phyloP scores from a whole-genome alignment of 371 early-diverging fungal species.

The Saksenaea vasiformis region DNA sequence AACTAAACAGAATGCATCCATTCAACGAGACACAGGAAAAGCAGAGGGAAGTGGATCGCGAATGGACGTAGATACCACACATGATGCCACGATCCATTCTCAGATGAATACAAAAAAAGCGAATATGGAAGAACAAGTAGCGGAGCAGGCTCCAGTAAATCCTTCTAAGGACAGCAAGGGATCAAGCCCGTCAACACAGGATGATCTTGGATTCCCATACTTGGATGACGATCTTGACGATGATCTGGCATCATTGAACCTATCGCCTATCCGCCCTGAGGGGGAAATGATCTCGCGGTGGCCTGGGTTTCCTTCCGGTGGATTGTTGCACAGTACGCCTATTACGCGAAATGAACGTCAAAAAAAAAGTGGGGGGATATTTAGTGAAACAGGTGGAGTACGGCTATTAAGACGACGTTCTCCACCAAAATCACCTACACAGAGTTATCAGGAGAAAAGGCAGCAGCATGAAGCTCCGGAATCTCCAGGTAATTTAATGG shows the following conservation, averaged over 20 bases:
- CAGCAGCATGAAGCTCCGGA: not conserved
- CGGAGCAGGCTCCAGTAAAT: not conserved
- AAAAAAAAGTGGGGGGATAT: not conserved
- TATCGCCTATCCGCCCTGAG: not conserved
- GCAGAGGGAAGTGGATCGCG: not conserved
- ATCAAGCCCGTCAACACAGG: not conserved
- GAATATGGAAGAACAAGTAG: not conserved
- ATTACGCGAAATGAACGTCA: not conserved
- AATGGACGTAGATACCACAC: not conserved
- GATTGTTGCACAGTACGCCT: not conserved
- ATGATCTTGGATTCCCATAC: not conserved
- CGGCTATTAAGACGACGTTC: not conserved
- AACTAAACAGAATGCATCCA: not conserved
- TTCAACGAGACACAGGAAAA: not conserved
- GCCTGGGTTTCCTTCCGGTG: not conserved
- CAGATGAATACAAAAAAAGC: not conserved
- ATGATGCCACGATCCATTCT: not conserved
- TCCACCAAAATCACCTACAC: not conserved
- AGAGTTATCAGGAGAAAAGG: slow-evolving; percentile 4
- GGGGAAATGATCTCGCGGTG: not conserved
- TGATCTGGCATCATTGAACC: slow-evolving; percentile 2
- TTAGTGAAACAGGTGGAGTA: not conserved
- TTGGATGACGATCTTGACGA: slow-evolving; percentile 4
- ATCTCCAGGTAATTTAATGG: not conserved
- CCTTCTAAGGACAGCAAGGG: not conserved